Evolutionary conservation across 441 rosid genomes (phyloP).

Genomic region (Biscutella laevigata): DNA sequence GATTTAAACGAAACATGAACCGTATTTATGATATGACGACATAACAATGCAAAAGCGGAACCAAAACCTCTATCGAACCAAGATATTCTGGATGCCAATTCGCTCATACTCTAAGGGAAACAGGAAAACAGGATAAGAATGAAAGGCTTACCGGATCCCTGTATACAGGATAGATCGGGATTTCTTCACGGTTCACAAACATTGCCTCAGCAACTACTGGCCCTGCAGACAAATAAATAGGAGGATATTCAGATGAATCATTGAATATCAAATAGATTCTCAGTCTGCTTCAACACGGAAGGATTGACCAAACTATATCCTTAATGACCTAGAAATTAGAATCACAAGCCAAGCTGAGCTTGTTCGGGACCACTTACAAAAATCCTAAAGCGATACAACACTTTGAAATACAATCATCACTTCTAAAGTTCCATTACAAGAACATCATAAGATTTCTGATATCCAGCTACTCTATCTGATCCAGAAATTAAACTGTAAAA

Average conservation of each 20-base stretch:
- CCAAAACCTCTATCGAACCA: neutral
- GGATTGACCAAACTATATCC: neutral
- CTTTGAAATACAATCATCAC: neutral
- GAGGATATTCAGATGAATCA: neutral
- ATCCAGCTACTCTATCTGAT: no score
- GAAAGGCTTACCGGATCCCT: constrained; percentile 77
- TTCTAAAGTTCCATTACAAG: neutral
- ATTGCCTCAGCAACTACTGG: constrained; percentile 95
- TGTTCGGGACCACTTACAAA: constrained; percentile 3
- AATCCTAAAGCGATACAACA: neutral
- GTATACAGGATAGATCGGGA: constrained; percentile 72
- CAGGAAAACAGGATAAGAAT: neutral
- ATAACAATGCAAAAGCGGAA: neutral
- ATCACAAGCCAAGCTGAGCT: neutral
- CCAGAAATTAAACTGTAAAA: no score
- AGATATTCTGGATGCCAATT: neutral
- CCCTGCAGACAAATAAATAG: constrained; percentile 35
- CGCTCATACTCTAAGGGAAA: neutral
- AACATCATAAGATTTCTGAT: neutral
- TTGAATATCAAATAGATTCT: neutral
- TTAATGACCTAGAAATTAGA: neutral
- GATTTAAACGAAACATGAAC: neutral
- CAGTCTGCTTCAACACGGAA: neutral
- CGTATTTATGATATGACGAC: neutral
- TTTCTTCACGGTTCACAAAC: constrained; percentile 85